Evolutionary conservation across 139 green algal genomes (phyloP), one percentile per base, ranked within the genome.

Genomic region (Chlamydomonas applanata): DNA sequence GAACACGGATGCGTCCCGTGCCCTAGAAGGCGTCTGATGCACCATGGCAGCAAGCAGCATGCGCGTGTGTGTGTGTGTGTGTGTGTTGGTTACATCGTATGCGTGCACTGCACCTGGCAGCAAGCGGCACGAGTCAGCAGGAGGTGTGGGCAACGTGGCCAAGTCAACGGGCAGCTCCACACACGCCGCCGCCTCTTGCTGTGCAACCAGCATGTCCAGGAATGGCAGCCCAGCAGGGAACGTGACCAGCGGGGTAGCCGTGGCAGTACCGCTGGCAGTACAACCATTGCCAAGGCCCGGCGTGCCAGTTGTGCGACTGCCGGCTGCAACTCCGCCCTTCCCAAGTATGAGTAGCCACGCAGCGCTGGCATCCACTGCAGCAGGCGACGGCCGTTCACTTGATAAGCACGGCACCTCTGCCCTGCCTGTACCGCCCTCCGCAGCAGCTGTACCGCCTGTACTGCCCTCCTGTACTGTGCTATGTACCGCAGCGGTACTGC

Each of bases 141-240:
- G 59, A 35, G 59, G 59, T 14, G 30, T 30, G 16, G 59, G 59
- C n/a, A 66, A 11, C 17, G n/a, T 25, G 13, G 59, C 59, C 13
- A 66, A 3, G 59, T 66, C 59, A 16, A 66, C n/a, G 11, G 59
- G n/a, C 4, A 66, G 59, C 29, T 24, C 24, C 3, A 35, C 22
- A 25, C 29, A 29, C 3, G 25, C 59, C 9, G 59, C 30, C 11
- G 22, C 59, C 29, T 66, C 59, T 9, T 66, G 59, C n/a, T 30
- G 59, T 3, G 59, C 59, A 34, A 25, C 59, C 34, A 66, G n/a
- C 59, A 66, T 66, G 59, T 25, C n/a, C 24, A 66, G 59, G 9
- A 66, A 7, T 11, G 20, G 53, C 4, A 29, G 20, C 11, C 24
- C 53, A 11, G 24, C 5, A 14, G 20, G 7, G 20, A 29, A 62